Conservation (phyloP, 495 filamentous ascomycete genomes). For the Glarea lozoyensis region DNA sequence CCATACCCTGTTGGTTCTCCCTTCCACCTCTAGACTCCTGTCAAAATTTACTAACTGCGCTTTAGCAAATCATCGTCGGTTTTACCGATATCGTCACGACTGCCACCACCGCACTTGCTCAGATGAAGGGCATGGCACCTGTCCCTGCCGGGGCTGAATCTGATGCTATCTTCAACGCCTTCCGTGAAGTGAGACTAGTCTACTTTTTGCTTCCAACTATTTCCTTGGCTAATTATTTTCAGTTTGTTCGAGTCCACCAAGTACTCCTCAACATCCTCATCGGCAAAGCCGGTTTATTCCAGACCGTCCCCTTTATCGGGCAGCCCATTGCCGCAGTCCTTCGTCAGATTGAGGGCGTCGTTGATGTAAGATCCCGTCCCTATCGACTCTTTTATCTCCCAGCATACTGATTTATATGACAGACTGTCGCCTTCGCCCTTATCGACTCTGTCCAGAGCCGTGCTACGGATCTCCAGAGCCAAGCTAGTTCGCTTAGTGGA, state of each 20-base stretch:
- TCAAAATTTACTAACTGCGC: slow-evolving; percentile 1
- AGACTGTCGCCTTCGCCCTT: slow-evolving; percentile 11
- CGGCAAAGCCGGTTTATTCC: slow-evolving; percentile 20
- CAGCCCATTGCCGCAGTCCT: slow-evolving; percentile 13
- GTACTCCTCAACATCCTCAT: slow-evolving; percentile 24
- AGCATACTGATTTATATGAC: not conserved
- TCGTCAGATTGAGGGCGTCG: slow-evolving; percentile 12
- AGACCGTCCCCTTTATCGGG: slow-evolving; percentile 19
- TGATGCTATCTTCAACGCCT: slow-evolving; percentile 9
- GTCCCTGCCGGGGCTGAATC: slow-evolving; percentile 1
- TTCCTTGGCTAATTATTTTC: not conserved
- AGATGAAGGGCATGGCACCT: not conserved
- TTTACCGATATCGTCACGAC: slow-evolving; percentile 18
- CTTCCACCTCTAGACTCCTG: not conserved
- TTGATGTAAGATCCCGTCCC: slow-evolving; percentile 21
- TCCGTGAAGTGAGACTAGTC: slow-evolving; percentile 10
- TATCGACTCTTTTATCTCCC: not conserved
- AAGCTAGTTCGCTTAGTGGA: slow-evolving; percentile 8
- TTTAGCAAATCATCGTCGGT: slow-evolving; percentile 14
- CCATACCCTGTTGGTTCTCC: slow-evolving; percentile 18
- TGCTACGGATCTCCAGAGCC: not conserved
- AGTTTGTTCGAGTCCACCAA: slow-evolving; percentile 25
- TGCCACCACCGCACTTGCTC: slow-evolving; percentile 2
- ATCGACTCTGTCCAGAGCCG: slow-evolving; percentile 8
- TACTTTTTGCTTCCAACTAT: not conserved